A percentile compares a stretch with the other conserved stretches of the same genome.
phyloP scores from a whole-genome alignment of 1,284 basidiomycete genomes.

The Trichosporon sp. region DNA sequence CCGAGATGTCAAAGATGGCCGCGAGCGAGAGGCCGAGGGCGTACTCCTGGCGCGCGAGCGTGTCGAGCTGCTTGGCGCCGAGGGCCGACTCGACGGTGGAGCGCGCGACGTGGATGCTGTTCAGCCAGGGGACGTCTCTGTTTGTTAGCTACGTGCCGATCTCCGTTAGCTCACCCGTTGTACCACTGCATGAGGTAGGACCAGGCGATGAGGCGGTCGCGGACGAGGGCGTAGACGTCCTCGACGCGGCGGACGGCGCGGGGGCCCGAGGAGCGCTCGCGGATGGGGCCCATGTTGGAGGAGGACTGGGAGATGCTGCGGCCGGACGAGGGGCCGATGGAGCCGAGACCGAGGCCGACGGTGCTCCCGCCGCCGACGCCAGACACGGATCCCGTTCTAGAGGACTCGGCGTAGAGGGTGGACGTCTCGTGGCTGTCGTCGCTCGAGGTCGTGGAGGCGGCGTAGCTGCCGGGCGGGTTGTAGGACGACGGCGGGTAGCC shows the following conservation, averaged over 20 bases:
- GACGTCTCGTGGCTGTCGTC: conserved; percentile 20
- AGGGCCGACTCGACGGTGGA: conserved; percentile 35
- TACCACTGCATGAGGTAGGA: conserved; percentile 48
- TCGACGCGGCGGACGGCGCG: conserved; percentile 30
- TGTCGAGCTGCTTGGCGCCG: conserved; percentile 39
- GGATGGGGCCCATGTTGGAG: conserved; percentile 8
- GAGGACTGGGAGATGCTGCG: conserved; percentile 1
- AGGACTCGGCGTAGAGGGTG: conserved; percentile 17
- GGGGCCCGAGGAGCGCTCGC: conserved; percentile 7
- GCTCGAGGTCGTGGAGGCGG: conserved; percentile 16
- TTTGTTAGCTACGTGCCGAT: not conserved
- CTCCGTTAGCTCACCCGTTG: conserved; percentile 33
- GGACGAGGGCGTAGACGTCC: conserved; percentile 38
- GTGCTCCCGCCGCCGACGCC: conserved; percentile 3
- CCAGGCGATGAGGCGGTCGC: conserved; percentile 41
- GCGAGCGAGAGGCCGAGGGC: conserved; percentile 51
- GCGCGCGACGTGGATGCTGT: conserved; percentile 43
- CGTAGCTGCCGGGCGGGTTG: conserved; percentile 11
- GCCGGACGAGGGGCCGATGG: not conserved
- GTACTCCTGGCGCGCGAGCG: conserved; percentile 46
- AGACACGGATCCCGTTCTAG: not conserved
- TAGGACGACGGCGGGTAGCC: conserved; percentile 18
- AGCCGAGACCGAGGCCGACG: conserved; percentile 3
- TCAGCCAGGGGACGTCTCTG: conserved; percentile 47
- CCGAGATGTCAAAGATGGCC: conserved; percentile 48